Percentiles rank a stretch among this genome's conserved stretches.
These are phyloP conservation scores for Diaporthe australafricana DNA, from an alignment of 2,329 filamentous ascomycete species.

Conservation along the genomic window DNA sequence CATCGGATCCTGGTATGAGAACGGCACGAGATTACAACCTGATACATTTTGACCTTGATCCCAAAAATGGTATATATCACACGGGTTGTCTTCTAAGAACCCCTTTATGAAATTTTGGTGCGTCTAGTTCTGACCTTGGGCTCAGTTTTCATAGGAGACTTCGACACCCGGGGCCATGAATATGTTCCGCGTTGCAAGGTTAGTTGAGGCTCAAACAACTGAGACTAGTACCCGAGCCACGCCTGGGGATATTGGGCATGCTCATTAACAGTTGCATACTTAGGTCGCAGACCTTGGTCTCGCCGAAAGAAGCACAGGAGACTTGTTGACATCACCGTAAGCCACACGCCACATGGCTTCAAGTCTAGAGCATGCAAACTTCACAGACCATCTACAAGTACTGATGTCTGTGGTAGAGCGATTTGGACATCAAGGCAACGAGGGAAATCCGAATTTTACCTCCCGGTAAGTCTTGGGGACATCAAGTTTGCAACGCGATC, in stretches of 20 bases:
- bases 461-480: not conserved
- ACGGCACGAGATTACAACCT: not conserved
- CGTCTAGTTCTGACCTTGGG: not conserved
- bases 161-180: not conserved
- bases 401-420: not conserved
- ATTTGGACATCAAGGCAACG: constrained; percentile 3
- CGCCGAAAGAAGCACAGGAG: not conserved
- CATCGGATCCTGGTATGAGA: not conserved
- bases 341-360: not conserved
- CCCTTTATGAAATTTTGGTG: too few relatives aligned
- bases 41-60: constrained; percentile 23
- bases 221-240: not conserved
- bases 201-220: not conserved
- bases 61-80: not conserved
- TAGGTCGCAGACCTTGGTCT: constrained; percentile 15
- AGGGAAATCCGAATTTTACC: not conserved
- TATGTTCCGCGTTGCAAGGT: not conserved
- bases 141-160: not conserved
- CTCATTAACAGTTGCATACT: not conserved
- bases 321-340: not conserved
- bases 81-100: too few relatives aligned
- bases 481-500: too few relatives aligned
- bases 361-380: too few relatives aligned
- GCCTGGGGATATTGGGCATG: accelerated
- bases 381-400: accelerated